These are phyloP conservation scores for Phanerochaete sordida DNA, from an alignment of 768 basidiomycete genomes.

Conservation along the genomic window DNA sequence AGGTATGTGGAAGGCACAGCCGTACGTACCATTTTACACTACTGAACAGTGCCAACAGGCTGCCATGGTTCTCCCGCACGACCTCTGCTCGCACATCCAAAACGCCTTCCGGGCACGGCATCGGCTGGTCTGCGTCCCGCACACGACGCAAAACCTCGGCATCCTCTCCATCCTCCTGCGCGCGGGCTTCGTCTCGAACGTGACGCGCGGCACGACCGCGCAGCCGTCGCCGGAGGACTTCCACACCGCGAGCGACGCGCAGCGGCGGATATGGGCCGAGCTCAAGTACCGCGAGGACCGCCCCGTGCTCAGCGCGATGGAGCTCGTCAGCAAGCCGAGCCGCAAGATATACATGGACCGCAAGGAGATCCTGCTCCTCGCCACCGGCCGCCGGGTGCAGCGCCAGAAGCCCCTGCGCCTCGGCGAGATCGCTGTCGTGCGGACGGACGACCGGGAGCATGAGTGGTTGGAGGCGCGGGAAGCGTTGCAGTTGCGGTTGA, in stretches of 20 bases:
- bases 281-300: conserved; percentile 92
- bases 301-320: conserved; percentile 78
- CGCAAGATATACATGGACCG: conserved; percentile 73
- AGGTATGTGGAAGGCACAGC: too few species aligned
- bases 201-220: conserved; percentile 75
- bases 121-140: conserved; percentile 69
- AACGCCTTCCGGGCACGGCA: conserved; percentile 91
- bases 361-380: conserved; percentile 71
- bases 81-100: conserved; percentile 87
- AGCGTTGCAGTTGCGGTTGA: conserved; percentile 70
- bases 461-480: conserved; percentile 94
- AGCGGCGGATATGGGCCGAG: conserved; percentile 87
- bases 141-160: conserved; percentile 86
- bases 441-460: conserved; percentile 63
- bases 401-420: conserved; percentile 81
- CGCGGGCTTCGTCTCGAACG: conserved; percentile 78
- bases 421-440: conserved; percentile 90
- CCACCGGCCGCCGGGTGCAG: conserved; percentile 79
- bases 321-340: conserved; percentile 81
- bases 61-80: conserved; percentile 62
- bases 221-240: conserved; percentile 67
- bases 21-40: too few species aligned
- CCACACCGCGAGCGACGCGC: conserved; percentile 49
- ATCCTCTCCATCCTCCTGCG: conserved; percentile 92
- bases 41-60: too few species aligned